phyloP scores from a whole-genome alignment of 805 yeast species.

The Danielozyma ontarioensis region DNA sequence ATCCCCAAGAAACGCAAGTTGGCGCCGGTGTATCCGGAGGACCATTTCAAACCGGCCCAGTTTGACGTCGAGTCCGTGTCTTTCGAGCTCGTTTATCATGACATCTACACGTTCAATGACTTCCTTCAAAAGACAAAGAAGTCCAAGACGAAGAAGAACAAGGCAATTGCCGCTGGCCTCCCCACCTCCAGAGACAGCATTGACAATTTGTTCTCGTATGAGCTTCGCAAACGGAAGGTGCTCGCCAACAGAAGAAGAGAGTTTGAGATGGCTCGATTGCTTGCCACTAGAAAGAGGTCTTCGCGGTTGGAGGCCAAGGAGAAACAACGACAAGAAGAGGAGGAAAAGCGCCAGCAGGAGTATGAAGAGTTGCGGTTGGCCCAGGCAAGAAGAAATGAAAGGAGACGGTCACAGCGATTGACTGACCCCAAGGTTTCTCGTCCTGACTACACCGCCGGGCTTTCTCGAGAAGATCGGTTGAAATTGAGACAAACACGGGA shows the following conservation, averaged over 20 bases:
- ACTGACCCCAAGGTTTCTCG: constrained; percentile 5
- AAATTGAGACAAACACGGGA: constrained; percentile 31
- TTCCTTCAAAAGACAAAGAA: constrained; percentile 21
- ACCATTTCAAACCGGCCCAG: constrained; percentile 16
- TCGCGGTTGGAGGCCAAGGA: constrained; percentile 67
- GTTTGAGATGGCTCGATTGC: constrained; percentile 54
- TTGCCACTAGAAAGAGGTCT: constrained; percentile 69
- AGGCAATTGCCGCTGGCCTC: constrained; percentile 14
- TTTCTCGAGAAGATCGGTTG: constrained; percentile 30
- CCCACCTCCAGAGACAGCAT: constrained; percentile 8
- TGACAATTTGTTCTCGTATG: constrained; percentile 30
- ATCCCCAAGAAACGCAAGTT: constrained; percentile 33
- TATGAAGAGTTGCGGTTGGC: constrained; percentile 42
- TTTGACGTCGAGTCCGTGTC: constrained; percentile 25
- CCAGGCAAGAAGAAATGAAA: constrained; percentile 36
- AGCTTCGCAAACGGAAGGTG: constrained; percentile 49
- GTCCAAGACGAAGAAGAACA: constrained; percentile 27
- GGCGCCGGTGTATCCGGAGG: constrained; percentile 29
- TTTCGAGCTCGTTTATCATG: constrained; percentile 27
- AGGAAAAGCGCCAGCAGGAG: constrained; percentile 39
- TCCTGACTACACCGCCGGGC: constrained; percentile 18
- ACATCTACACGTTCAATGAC: constrained; percentile 24
- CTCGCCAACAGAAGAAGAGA: constrained; percentile 55
- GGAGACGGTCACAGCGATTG: constrained; percentile 30
- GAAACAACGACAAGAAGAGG: constrained; percentile 47